Base-by-base conservation (phyloP, 2,329 filamentous ascomycete genomes). In the Neospermospora avenae region DNA sequence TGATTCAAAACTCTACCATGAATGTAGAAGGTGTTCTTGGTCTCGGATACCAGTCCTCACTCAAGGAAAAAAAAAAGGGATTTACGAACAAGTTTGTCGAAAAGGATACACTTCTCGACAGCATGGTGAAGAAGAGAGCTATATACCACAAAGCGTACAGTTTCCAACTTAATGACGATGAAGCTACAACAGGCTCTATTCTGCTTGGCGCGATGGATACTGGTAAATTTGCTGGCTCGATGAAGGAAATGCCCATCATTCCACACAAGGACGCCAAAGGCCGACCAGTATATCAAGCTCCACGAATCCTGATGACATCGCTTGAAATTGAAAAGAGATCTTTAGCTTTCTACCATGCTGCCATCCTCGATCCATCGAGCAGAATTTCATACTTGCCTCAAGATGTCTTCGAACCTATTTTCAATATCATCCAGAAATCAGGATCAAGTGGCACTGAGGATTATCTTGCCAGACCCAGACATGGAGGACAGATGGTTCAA, bases 1-100 rank as follows among this genome's bases (percentile, higher is more conserved):
- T 83, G 8, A 84, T 81, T 13, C 72, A 71, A 48, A 68, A 74
- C 20, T 78, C 78, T 1, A 77, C 77, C 13, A 75, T 80, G 13
- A 18, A 35, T 1, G 73, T 77, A 41, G 80, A 77, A 0, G 84
- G 84, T 31, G 76, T 86, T 44, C 74, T 87, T 66, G 84, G 84
- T 42, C 72, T 87, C 31, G 83, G 84, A 41, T 84, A 83, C 62
- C 81, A 80, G 59, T 77, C 78, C 8, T 70, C 81, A n/a, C 1
- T 67, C 72, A 1, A 48, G 49, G 6, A 22, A 35, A 31, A 31
- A 5, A 14, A 34, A 6, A 7, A 18, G 4, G 28, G 28, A n/a
- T n/a, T n/a, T n/a, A n/a, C n/a, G n/a, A n/a, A n/a, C n/a, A n/a
- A n/a, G n/a, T n/a, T n/a, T 31, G 25, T 7, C 5, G 20, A 49